phyloP scores from a whole-genome alignment of 2,329 filamentous ascomycete species.

The Rosellinia necatrix region DNA sequence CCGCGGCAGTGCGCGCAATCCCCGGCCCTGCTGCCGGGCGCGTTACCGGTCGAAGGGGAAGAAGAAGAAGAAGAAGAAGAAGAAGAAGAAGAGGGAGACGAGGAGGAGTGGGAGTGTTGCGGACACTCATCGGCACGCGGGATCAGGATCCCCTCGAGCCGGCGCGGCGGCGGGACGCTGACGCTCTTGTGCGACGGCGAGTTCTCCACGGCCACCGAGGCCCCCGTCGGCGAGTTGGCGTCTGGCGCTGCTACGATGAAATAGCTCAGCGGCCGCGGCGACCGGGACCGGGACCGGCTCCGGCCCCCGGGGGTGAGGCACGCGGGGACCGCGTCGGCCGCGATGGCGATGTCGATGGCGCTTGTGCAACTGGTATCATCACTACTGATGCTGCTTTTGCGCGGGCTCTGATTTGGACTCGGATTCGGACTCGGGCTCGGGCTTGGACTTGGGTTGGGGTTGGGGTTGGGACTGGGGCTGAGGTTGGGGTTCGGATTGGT shows the following conservation, averaged over 20 bases:
- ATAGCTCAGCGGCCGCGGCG: neutral
- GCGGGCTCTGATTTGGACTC: too few relatives aligned
- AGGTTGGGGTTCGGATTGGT: too few relatives aligned
- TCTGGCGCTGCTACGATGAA: neutral
- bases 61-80: too few relatives aligned
- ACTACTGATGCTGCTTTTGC: neutral
- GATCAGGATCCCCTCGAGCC: conserved; percentile 18
- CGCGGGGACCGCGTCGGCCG: neutral
- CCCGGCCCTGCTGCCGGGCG: neutral
- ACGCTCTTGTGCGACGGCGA: conserved; percentile 16
- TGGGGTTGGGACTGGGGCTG: too few relatives aligned
- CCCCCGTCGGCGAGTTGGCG: conserved; percentile 1
- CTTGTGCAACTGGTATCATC: neutral
- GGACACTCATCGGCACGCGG: neutral
- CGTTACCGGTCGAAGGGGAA: too few relatives aligned
- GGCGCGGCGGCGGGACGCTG: conserved; percentile 13
- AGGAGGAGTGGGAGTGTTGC: too few relatives aligned
- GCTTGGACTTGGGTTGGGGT: too few relatives aligned
- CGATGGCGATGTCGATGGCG: neutral
- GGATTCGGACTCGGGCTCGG: too few relatives aligned
- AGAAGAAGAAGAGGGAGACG: too few relatives aligned
- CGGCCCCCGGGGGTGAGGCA: neutral
- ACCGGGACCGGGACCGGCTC: neutral
- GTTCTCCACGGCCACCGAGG: conserved; percentile 8
- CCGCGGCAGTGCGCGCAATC: conserved; percentile 6